These are phyloP conservation scores for Osmanthus fragrans DNA, from an alignment of 257 asterid species.

Conservation along the genomic window DNA sequence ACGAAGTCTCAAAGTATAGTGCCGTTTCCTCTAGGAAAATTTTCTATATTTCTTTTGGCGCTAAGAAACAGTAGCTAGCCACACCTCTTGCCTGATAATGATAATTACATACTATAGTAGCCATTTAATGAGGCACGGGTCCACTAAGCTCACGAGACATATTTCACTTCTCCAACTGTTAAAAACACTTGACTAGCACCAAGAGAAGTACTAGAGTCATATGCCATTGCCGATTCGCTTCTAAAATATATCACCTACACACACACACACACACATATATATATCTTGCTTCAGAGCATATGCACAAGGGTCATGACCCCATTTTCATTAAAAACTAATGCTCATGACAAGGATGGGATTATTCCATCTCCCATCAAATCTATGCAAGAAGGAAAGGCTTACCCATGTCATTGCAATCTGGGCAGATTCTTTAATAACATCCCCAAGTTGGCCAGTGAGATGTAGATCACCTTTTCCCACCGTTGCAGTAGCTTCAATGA, in stretches of 20 bases:
- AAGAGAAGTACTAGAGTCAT: not conserved
- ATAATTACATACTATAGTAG: not conserved
- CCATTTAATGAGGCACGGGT: not conserved
- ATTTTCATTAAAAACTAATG: conserved; percentile 7
- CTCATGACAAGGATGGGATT: conserved; percentile 1
- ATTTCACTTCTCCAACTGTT: not conserved
- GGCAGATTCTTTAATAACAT: conserved; percentile 96
- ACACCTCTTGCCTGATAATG: not conserved
- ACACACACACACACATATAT: too few species aligned
- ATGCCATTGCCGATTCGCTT: not conserved
- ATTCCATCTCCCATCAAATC: not conserved
- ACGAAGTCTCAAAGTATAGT: not conserved
- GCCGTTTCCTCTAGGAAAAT: not conserved
- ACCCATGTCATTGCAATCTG: conserved; percentile 99
- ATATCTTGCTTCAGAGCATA: not conserved
- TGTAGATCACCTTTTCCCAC: conserved; percentile 96
- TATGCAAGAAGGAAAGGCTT: conserved; percentile 22
- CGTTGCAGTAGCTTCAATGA: conserved; percentile 92
- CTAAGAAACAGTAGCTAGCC: not conserved
- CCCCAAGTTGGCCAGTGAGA: conserved; percentile 99
- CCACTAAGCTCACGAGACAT: not conserved
- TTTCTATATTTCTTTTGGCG: not conserved
- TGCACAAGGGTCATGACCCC: not conserved
- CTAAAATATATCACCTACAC: not conserved
- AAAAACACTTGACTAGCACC: not conserved